Evolutionary conservation across 257 asterid species (phyloP).

Genomic region (Capsicum pubescens): DNA sequence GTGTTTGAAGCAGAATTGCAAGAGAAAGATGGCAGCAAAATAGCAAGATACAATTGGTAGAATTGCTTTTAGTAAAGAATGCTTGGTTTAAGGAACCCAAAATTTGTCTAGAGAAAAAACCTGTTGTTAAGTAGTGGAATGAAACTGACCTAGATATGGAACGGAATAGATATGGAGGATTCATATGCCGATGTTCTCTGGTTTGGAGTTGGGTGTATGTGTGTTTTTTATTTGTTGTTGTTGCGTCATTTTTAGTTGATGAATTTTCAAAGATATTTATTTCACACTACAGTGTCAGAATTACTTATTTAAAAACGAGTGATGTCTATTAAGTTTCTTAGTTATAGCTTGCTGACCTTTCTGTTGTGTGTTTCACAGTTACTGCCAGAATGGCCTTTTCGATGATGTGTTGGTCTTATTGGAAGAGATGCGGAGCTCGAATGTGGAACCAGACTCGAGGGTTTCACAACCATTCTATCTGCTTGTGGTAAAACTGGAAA

Average conservation of each 20-base stretch:
- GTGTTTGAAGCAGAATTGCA: no score
- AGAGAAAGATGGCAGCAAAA: no score
- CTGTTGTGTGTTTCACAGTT: slow-evolving; percentile 46
- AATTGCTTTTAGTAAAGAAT: not conserved
- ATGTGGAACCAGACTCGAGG: slow-evolving; percentile 54
- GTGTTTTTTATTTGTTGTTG: not conserved
- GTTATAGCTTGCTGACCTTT: slow-evolving; percentile 32
- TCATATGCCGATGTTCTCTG: not conserved
- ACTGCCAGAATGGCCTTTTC: slow-evolving; percentile 65
- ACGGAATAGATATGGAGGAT: slow-evolving; percentile 3
- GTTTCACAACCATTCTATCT: slow-evolving; percentile 59
- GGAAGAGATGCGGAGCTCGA: slow-evolving; percentile 66
- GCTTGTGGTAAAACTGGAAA: slow-evolving; percentile 62
- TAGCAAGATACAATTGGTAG: no score
- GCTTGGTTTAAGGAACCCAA: not conserved
- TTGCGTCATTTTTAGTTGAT: not conserved
- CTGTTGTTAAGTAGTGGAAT: not conserved
- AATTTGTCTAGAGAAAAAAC: not conserved
- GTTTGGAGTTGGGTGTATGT: not conserved
- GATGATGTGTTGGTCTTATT: slow-evolving; percentile 56
- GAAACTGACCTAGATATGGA: not conserved
- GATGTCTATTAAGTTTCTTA: slow-evolving; percentile 23
- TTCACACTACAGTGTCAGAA: not conserved
- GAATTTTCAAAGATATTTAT: not conserved
- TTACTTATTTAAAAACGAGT: not conserved